Evolutionary conservation across 2,329 filamentous ascomycete species (phyloP).

Genomic region (Beauveria scarabaeidicola): DNA sequence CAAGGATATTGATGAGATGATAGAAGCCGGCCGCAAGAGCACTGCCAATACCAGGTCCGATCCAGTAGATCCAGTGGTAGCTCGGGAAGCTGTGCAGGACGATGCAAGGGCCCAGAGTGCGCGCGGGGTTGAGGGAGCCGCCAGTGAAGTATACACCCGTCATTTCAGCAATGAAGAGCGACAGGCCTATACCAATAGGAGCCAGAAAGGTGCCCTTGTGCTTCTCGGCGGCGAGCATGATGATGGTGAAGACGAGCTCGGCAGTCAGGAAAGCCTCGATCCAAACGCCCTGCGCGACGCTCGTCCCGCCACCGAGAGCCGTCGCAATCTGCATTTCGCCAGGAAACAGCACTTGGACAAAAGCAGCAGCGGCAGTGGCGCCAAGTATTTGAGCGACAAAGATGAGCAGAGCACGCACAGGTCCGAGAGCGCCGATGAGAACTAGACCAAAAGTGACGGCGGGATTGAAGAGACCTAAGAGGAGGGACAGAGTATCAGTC

Average conservation of each 20-base stretch:
- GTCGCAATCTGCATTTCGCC: constrained; percentile 28
- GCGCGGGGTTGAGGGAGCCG: constrained; percentile 38
- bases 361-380: constrained; percentile 13
- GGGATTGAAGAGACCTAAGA: constrained; percentile 25
- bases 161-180: constrained; percentile 37
- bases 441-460: constrained; percentile 42
- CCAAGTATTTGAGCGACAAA: constrained; percentile 13
- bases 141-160: constrained; percentile 40
- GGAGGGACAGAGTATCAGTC: neutral
- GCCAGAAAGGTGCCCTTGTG: constrained; percentile 39
- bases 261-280: constrained; percentile 42
- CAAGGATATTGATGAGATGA: constrained; percentile 13
- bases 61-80: constrained; percentile 41
- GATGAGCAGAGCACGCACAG: constrained; percentile 31
- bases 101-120: constrained; percentile 38
- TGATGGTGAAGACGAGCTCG: constrained; percentile 39
- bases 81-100: constrained; percentile 30
- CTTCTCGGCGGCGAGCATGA: constrained; percentile 45
- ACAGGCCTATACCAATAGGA: constrained; percentile 38
- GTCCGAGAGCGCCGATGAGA: constrained; percentile 39
- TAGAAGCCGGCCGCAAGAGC: constrained; percentile 11
- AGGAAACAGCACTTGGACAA: constrained; percentile 15
- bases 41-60: constrained; percentile 15
- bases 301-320: constrained; percentile 29
- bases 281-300: constrained; percentile 37